Evolutionary conservation across 2,329 filamentous ascomycete genomes (phyloP), one percentile per base, ranked within the genome.

Genomic region (Botryosphaeria dothidea): DNA sequence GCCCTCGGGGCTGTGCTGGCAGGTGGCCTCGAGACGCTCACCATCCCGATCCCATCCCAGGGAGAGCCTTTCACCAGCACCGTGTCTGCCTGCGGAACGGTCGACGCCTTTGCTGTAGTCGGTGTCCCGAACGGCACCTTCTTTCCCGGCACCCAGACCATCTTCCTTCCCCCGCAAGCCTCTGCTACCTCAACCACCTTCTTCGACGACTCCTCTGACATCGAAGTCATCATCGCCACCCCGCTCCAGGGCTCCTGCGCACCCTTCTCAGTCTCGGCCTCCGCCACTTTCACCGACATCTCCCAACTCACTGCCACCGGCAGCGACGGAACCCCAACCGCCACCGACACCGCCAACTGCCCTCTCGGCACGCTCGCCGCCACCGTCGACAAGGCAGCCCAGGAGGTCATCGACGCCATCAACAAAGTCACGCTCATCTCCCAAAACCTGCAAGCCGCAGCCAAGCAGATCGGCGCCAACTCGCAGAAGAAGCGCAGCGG

Each of bases 351-450:
- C 7, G 61, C 52, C 21, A 31, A 29, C 29, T 69, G 66, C 36
- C 67, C 67, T 3, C 57, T 56, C 17, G 62, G 64, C 27, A 66
- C 66, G 6, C 62, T 66, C 54, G 51, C 57, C 11, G 58, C 62
- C 3, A 36, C 49, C 13, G 43, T 68, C 13, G 25, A 43, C n/a
- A 52, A 49, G 19, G 34, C 56, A 9, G 67, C 66, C 3, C 56
- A 67, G 34, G 46, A 46, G 4, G 41, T 69, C 66, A 69, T 69
- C 65, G 54, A 68, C 52, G 62, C 54, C 29, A 65, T 69, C 62
- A 69, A 69, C 65, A 43, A 67, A 25, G 66, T 67, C 2, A 66
- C 67, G 5, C 60, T 66, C 5, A 17, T 68, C 27, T 69, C 67
- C 6, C 45, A 65, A 29, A 58, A 51, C 17, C 65, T 69, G 3